Evolutionary conservation across 2,329 filamentous ascomycete genomes (phyloP).

Genomic region (Sporothrix pseudoabietina): DNA sequence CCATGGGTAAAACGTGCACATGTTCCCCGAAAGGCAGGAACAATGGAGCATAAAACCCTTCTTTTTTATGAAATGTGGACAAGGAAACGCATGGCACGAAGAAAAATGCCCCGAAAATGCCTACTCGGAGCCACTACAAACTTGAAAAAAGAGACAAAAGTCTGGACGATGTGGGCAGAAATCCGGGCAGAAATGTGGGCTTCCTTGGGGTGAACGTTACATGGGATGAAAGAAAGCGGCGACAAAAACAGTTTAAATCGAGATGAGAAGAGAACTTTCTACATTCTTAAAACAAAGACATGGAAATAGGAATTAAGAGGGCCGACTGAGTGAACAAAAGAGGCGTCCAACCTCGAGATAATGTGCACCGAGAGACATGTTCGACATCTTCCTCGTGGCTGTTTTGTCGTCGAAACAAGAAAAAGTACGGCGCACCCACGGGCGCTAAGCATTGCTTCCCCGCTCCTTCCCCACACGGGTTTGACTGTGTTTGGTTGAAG

Average conservation of each 20-base stretch:
- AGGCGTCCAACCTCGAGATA: background rate
- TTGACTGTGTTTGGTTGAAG: background rate
- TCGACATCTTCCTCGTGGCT: background rate
- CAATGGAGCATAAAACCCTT: background rate
- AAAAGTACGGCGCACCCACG: background rate
- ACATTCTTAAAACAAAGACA: background rate
- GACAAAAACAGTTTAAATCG: background rate
- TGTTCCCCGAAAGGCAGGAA: background rate
- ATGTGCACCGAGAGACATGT: background rate
- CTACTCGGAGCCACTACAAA: background rate
- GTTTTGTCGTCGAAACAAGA: slow-evolving; percentile 4
- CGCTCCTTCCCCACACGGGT: background rate
- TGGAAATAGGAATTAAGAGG: background rate
- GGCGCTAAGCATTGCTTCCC: background rate
- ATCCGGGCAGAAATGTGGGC: background rate
- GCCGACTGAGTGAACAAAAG: background rate
- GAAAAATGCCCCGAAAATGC: background rate
- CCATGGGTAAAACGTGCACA: slow-evolving; percentile 3
- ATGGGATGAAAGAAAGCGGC: background rate
- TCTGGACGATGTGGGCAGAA: background rate
- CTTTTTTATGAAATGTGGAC: background rate
- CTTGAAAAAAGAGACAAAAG: background rate
- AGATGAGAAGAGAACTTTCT: too few relatives aligned
- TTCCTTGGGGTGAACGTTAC: background rate
- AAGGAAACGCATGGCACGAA: background rate